A percentile compares a stretch with the other conserved stretches of the same genome.
Evolutionary conservation across 139 green algal species (phyloP).

Genomic region (Desmodesmus armatus): DNA sequence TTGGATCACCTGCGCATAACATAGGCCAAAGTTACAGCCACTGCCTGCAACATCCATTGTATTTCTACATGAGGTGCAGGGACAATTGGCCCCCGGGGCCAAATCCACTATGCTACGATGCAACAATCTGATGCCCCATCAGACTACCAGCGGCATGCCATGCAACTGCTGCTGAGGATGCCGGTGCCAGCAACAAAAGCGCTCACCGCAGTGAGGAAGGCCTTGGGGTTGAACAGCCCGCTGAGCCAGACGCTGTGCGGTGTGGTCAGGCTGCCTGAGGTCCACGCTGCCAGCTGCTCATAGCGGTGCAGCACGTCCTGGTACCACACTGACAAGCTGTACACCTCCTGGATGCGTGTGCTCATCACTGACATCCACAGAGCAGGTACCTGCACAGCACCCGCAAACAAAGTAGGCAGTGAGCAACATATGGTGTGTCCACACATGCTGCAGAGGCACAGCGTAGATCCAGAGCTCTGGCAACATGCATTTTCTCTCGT

Average conservation of each 20-base stretch:
- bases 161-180: not conserved
- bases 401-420: not conserved
- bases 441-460: not conserved
- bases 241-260: constrained; percentile 82
- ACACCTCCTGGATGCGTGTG: constrained; percentile 84
- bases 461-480: no score
- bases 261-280: constrained; percentile 66
- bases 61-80: no score
- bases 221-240: constrained; percentile 92
- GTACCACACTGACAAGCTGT: constrained; percentile 78
- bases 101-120: no score
- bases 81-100: no score
- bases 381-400: constrained; percentile 34
- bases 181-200: not conserved
- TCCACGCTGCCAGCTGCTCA: constrained; percentile 85
- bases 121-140: no score
- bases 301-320: constrained; percentile 78
- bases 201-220: constrained; percentile 86
- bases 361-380: constrained; percentile 85
- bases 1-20: constrained; percentile 82
- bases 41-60: no score
- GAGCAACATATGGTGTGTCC: not conserved
- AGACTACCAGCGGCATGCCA: no score
- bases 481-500: no score
- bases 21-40: not conserved